Base-by-base conservation (phyloP, 768 basidiomycete species). In the Trametes villosa region DNA sequence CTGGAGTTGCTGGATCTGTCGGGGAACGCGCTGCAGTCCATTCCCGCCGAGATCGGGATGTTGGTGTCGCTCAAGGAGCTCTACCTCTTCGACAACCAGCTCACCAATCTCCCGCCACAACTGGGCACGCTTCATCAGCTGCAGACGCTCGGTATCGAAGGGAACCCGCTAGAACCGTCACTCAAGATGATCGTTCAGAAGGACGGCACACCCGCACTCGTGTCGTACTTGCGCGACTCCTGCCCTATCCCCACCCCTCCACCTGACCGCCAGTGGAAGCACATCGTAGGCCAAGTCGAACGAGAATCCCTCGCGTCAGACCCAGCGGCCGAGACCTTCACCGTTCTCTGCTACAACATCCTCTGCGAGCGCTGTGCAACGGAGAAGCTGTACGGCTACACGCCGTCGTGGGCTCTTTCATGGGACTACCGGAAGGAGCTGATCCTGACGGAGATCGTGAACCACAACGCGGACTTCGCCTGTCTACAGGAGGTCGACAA, bases 401-500 rank as follows among this genome's bases (percentile, higher is more conserved):
- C 97, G 0, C 97, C 97, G 1, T 82, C 87, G 1, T 98, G 97
- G 96, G 97, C 97, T 0, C 79, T 99, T 38, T 79, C 85, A n/a
- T 99, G 97, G 97, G 86, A 89, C 45, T 98, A 95, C 71, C 85
- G 97, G 60, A 94, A 92, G 75, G 90, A 92, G 53, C 77, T 90
- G 59, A 94, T 99, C 64, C 71, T 97, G 65, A 83, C 86, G 34
- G 96, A 99, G 76, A 79, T 98, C 49, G 81, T 88, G 73, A 83
- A 84, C 65, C 86, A 91, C 64, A 83, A 90, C 40, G 83, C 92
- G 55, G 97, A 99, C 75, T 88, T 99, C 67, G 72, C 98, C 52
- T 98, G 97, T 72, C 75, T 99, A 60, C 96, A 98, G 72, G 97
- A 99, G 76, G 92, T 98, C 64, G 96, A 96, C 68, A 90, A 86